Conservation (phyloP, 495 filamentous ascomycete genomes). For the Astrocystis sublimbata region DNA sequence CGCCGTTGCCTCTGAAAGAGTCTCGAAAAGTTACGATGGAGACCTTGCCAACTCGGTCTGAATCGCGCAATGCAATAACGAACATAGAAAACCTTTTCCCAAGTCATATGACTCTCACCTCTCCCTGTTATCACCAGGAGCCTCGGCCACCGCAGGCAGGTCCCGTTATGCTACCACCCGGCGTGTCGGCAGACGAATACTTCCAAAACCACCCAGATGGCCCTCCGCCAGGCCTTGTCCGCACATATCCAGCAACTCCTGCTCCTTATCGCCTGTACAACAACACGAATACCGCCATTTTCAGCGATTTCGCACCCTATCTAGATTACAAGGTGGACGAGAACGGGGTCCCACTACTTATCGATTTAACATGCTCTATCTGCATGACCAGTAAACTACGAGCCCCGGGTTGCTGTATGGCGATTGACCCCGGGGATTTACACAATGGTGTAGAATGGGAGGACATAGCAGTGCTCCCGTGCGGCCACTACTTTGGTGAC, state of each 20-base stretch:
- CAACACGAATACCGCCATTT: conserved; percentile 60
- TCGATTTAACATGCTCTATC: conserved; percentile 25
- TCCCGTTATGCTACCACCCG: not conserved
- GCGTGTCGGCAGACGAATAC: not conserved
- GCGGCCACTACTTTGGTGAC: conserved; percentile 25
- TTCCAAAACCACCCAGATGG: conserved; percentile 55
- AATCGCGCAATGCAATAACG: not conserved
- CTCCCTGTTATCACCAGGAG: not conserved
- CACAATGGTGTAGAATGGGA: too few relatives aligned
- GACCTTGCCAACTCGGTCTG: not conserved
- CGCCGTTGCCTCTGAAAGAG: not conserved
- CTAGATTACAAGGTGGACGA: conserved; percentile 74
- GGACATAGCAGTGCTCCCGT: conserved; percentile 19
- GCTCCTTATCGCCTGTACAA: conserved; percentile 60
- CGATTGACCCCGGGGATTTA: not conserved
- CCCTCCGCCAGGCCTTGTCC: conserved; percentile 41
- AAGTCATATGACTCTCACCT: not conserved
- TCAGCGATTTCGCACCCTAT: conserved; percentile 80
- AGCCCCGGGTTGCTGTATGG: conserved; percentile 26
- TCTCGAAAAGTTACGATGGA: not conserved
- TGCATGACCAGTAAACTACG: conserved; percentile 22
- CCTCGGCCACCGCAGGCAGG: not conserved
- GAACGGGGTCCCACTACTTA: conserved; percentile 50
- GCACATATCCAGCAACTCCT: conserved; percentile 49
- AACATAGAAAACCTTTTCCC: conserved; percentile 1